A percentile compares a stretch with the other conserved stretches of the same genome.
Evolutionary conservation across 2,329 filamentous ascomycete species (phyloP).

Genomic region (Neopestalotiopsis sp.): DNA sequence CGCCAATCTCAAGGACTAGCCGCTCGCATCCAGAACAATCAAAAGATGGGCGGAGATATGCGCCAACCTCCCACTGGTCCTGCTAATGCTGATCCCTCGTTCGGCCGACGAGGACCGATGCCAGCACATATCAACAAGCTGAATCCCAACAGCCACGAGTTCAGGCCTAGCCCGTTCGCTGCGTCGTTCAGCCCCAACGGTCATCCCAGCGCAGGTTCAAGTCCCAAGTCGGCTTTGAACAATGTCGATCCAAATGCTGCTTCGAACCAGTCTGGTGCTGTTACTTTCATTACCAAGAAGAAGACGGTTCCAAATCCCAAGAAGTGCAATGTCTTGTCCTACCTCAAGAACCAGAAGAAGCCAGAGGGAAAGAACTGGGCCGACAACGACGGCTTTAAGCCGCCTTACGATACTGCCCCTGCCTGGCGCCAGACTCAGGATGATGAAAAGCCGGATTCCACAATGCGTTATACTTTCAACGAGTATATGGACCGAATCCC

Average conservation of each 20-base stretch:
- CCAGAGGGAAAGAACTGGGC: conserved; percentile 66
- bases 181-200: conserved; percentile 78
- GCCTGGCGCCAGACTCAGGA: conserved; percentile 79
- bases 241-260: conserved; percentile 41
- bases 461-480: conserved; percentile 71
- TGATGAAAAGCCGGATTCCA: conserved; percentile 72
- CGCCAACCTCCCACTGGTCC: conserved; percentile 78
- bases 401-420: conserved; percentile 82
- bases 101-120: conserved; percentile 59
- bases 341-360: conserved; percentile 59
- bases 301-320: conserved; percentile 73
- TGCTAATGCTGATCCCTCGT: conserved; percentile 59
- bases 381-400: conserved; percentile 81
- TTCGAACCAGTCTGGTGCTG: conserved; percentile 41
- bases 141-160: conserved; percentile 75
- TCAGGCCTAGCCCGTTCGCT: conserved; percentile 83
- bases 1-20: conserved; percentile 52
- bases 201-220: conserved; percentile 70
- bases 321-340: conserved; percentile 63
- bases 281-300: conserved; percentile 70
- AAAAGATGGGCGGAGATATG: conserved; percentile 63
- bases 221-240: conserved; percentile 69
- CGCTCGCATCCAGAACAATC: conserved; percentile 53
- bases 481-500: conserved; percentile 78
- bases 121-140: conserved; percentile 60